Evolutionary conservation across 1,284 basidiomycete species (phyloP), one percentile per base, ranked within the genome.

Genomic region (Apiotrichum brassicae): DNA sequence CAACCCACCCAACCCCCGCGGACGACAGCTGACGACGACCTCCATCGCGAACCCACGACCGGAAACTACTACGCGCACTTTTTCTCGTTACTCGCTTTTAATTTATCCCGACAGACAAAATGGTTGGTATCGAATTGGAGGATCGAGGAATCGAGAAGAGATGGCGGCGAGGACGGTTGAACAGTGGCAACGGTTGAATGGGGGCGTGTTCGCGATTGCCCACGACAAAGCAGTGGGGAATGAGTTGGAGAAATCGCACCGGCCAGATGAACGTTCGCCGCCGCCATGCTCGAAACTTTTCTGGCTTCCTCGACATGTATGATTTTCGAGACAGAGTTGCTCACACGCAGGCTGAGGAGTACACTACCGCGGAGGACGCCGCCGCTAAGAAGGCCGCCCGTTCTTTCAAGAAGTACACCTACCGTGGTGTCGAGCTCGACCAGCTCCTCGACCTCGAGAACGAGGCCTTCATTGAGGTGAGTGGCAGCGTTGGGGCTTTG

Each of bases 371-470:
- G 68, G 75, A 82, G 74, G 76, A 87, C 73, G 90, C 90, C 66
- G 90, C 90, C 61, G 90, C 91, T 75, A 81, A 93, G 78, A 94
- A 94, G 86, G 91, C 92, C 80, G 90, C 85, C 82, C 81, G 94
- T 73, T 92, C 90, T 58, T 98, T 98, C 87, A 88, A 89, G 73
- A 97, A 94, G 71, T 98, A 97, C 81, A 87, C 87, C 42, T 98
- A 94, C 85, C 87, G 94, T 71, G 94, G 95, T 68, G 79, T 97
- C 66, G 92, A 95, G 79, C 86, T 97, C 63, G 89, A 97, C 73
- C 87, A 94, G 77, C 89, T 98, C 72, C 80, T 98, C 68, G 94
- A 98, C 77, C 76, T 98, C 79, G 82, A 78, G 78, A 97, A 94
- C 70, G 94, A 97, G 75, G 87, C 91, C 67, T 88, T 74, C 62